Base-by-base conservation (phyloP, 192 early-diverging fungal species). In the Lobosporangium transversale region DNA sequence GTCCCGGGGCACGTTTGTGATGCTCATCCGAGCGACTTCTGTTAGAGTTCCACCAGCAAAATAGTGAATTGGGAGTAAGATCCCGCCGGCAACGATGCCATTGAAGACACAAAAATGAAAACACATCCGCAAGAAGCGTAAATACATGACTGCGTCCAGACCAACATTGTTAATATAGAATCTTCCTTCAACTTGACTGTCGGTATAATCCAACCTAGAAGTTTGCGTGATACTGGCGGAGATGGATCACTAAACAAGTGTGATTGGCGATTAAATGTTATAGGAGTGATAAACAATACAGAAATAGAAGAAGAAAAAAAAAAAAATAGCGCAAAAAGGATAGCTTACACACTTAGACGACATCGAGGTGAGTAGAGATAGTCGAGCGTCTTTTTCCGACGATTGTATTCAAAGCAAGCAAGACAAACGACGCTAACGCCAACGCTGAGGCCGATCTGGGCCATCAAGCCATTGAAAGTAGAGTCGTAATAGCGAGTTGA, bases 61-160 rank as follows among this genome's bases (percentile, higher is more conserved):
- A 64, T 83, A 88, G 56, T 89, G 83, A 23, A 88, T 67, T 1
- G 85, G 84, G 6, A 88, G 37, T 1, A 88, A 61, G 21, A 86
- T 78, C 14, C 64, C 56, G 12, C 81, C 64, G 35, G 84, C 69
- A 18, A 82, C 21, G 3, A 88, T 12, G 5, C 69, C 70, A 26
- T 80, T 73, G 24, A 88, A 66, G 27, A 79, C 27, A 14, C 84
- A 58, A 40, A 89, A 83, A 24, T 84, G 78, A 23, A 86, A 57
- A 52, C 76, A 79, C 88, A 89, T 89, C 48, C 70, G 64, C 10
- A 88, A 55, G 68, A 89, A 89, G 21, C 84, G 82, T 5, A 89
- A 73, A 68, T 85, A 81, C 86, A 89, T 87, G 31, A 83, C 82
- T 0, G 88, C 85, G 43, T 89, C 88, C 15, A 89, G 66, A 3